phyloP scores from a whole-genome alignment of 192 early-diverging fungal genomes.

The Haplosporangium gracile region DNA sequence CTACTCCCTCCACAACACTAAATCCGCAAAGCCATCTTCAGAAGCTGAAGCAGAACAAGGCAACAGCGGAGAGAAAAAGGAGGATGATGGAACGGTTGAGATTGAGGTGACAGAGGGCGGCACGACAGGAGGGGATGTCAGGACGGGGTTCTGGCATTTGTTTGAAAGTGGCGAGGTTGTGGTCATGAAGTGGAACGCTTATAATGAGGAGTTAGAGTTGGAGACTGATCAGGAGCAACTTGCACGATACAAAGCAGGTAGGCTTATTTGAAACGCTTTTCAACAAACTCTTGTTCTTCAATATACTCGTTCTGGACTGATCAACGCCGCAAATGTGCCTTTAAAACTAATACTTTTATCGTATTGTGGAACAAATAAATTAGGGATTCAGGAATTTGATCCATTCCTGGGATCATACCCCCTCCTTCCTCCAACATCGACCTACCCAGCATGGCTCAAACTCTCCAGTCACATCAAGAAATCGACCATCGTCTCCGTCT shows the following conservation, averaged over 20 bases:
- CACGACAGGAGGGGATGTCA: constrained; percentile 35
- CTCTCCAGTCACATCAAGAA: constrained; percentile 78
- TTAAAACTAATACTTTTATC: not conserved
- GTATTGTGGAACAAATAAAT: not conserved
- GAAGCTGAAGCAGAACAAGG: not conserved
- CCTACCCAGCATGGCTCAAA: constrained; percentile 82
- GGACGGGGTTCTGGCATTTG: constrained; percentile 28
- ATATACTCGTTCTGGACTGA: not conserved
- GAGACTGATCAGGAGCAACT: constrained; percentile 73
- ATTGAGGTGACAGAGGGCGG: constrained; percentile 34
- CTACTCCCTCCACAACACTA: constrained; percentile 67
- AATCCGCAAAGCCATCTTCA: constrained; percentile 56
- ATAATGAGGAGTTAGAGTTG: constrained; percentile 74
- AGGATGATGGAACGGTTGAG: constrained; percentile 23
- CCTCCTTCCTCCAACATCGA: constrained; percentile 68
- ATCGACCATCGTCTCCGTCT: constrained; percentile 16
- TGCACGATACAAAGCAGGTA: constrained; percentile 74
- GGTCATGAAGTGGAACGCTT: constrained; percentile 84
- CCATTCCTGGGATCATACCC: constrained; percentile 87
- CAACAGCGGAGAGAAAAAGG: not conserved
- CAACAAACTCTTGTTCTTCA: not conserved
- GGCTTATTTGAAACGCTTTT: not conserved
- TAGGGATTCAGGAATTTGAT: constrained; percentile 87
- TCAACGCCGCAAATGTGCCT: not conserved
- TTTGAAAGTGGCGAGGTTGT: constrained; percentile 71